These are phyloP conservation scores for Rusavskia elegans DNA, from an alignment of 495 filamentous ascomycete species.

Conservation along the genomic window DNA sequence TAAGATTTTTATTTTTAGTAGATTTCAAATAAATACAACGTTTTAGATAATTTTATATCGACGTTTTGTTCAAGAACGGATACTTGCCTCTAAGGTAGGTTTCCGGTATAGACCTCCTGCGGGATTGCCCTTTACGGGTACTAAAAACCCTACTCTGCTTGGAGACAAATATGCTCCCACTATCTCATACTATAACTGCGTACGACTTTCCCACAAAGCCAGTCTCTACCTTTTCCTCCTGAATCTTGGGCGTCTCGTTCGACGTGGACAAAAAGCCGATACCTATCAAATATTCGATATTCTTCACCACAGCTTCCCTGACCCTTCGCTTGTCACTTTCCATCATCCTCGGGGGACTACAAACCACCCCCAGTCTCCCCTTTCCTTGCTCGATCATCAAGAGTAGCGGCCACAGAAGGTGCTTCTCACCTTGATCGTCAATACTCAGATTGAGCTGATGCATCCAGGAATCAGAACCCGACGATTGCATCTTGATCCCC, in stretches of 20 bases:
- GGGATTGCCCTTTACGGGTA: too few relatives aligned
- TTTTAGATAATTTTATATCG: too few relatives aligned
- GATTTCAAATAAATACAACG: too few relatives aligned
- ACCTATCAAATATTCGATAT: background rate
- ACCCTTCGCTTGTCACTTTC: conserved; percentile 5
- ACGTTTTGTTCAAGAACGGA: too few relatives aligned
- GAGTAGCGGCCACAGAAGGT: conserved; percentile 19
- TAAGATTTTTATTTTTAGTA: too few relatives aligned
- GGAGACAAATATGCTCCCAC: too few relatives aligned
- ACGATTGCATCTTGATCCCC: conserved; percentile 8
- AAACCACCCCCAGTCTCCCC: conserved; percentile 9
- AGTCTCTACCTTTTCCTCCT: background rate
- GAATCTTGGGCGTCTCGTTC: background rate
- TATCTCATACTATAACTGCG: background rate
- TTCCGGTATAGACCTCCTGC: too few relatives aligned
- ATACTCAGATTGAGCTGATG: conserved; percentile 7
- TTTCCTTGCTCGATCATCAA: conserved; percentile 13
- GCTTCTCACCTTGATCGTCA: conserved; percentile 8
- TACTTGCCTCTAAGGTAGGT: too few relatives aligned
- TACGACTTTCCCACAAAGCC: background rate
- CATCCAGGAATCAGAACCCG: conserved; percentile 10
- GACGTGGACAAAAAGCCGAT: background rate
- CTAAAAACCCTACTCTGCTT: too few relatives aligned
- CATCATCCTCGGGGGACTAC: background rate
- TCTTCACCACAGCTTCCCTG: conserved; percentile 5